These are phyloP conservation scores for Zygotorulaspora florentina DNA, from an alignment of 805 yeast species.

Conservation along the genomic window DNA sequence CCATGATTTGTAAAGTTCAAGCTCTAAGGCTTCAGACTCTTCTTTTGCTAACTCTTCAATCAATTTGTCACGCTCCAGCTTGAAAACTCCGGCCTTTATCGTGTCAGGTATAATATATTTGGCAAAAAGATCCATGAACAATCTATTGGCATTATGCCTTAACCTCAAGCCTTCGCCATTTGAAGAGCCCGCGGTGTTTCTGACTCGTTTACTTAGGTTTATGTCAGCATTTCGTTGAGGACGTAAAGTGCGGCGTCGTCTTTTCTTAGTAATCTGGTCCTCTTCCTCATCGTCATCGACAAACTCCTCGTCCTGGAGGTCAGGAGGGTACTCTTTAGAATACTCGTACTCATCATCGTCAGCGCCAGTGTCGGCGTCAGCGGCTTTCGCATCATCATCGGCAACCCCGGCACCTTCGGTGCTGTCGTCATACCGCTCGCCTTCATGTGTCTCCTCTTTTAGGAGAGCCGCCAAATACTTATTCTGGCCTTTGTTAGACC, in stretches of 20 bases:
- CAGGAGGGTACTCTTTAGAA: conserved; percentile 8
- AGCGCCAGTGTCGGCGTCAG: conserved; percentile 16
- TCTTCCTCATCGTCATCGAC: conserved; percentile 17
- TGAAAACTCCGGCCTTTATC: conserved; percentile 9
- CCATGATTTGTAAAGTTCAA: conserved; percentile 41
- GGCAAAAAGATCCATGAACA: conserved; percentile 45
- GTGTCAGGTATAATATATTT: conserved; percentile 36
- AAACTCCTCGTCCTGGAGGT: conserved; percentile 14
- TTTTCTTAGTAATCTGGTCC: conserved; percentile 2
- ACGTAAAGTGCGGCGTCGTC: conserved; percentile 7
- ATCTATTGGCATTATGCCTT: conserved; percentile 47
- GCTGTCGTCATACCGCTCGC: background rate
- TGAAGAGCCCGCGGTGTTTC: conserved; percentile 5
- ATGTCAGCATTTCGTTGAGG: background rate
- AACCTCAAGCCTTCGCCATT: conserved; percentile 33
- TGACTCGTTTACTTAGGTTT: background rate
- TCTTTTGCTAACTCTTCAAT: conserved; percentile 37
- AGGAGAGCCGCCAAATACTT: conserved; percentile 27
- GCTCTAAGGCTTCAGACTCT: conserved; percentile 52
- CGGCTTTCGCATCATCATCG: conserved; percentile 10
- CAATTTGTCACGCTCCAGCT: conserved; percentile 31
- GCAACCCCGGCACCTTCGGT: background rate
- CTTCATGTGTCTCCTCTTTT: conserved; percentile 28
- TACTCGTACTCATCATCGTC: conserved; percentile 30
- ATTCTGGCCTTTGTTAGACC: conserved; percentile 43